Evolutionary conservation across 129 eudicot species (phyloP), one percentile per base, ranked within the genome.

Genomic region (Pseudognaphalium luteoalbum): DNA sequence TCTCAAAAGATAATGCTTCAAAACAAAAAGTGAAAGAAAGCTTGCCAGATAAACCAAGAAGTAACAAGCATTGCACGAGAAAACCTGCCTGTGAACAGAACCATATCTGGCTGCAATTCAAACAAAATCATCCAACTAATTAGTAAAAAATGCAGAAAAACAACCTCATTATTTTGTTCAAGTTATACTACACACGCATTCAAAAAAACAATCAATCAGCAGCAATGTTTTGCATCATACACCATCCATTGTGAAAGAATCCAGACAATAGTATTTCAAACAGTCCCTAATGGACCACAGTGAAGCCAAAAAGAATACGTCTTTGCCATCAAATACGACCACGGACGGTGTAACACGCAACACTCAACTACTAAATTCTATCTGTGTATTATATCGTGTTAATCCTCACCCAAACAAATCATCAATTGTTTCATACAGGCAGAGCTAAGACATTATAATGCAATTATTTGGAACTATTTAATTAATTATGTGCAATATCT

Each of bases 71-170:
- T 50, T 39, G 68, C 65, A 37, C 15, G 29, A 58, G 12, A 41
- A 60, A 82, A 88, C 96, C 80, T 90, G 87, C 98, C 98, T 88
- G 98, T 93, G 77, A 90, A 93, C 64, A 93, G 84, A 80, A 93
- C 98, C 86, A 93, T 72, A 87, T 93, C 98, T 73, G 98, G 98
- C 98, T 93, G 98, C 95, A 90, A 82, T 79, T 56, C 75, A 76
- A 70, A 68, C 62, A 71, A 66, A 68, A 72, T 41, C 44, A 41
- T 57, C 8, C 42, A 80, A 73, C 59, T 73, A 74, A 73, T 47
- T 19, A 35, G 19, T 57, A 21, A 54, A 73, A 73, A 72, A 50
- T 64, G 68, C 34, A 64, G 59, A 51, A 52, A 41, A 71, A 64
- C 28, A 64, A 64, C 68, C 67, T 52, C 73, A 22, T 47, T 71